These are phyloP conservation scores for Termitomyces sp. DNA, from an alignment of 1,284 basidiomycete species.

Conservation along the genomic window DNA sequence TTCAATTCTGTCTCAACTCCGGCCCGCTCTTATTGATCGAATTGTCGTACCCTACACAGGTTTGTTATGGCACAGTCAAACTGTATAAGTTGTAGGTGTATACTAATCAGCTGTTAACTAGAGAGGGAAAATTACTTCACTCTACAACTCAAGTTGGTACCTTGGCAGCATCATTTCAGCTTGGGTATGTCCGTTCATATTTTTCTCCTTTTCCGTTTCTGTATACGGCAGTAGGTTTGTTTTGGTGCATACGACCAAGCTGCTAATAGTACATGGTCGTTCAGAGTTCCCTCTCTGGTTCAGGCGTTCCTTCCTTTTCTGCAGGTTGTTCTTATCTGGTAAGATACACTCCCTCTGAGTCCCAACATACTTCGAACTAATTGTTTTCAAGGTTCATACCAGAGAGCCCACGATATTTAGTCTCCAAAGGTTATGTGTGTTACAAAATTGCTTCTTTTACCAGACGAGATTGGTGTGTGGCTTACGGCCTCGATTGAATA, in stretches of 20 bases:
- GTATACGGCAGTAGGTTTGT: constrained; percentile 33
- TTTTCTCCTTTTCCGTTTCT: background rate
- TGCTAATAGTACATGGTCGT: constrained; percentile 51
- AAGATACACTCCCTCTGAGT: constrained; percentile 7
- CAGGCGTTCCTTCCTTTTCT: constrained; percentile 62
- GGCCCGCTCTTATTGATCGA: constrained; percentile 65
- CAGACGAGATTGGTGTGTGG: background rate
- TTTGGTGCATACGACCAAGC: constrained; percentile 48
- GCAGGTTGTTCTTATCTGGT: constrained; percentile 54
- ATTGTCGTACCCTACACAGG: constrained; percentile 68
- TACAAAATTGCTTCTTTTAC: background rate
- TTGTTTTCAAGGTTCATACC: constrained; percentile 48
- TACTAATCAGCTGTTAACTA: constrained; percentile 16
- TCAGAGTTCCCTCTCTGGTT: constrained; percentile 63
- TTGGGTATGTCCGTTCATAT: constrained; percentile 35
- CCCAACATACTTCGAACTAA: background rate
- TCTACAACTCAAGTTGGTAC: constrained; percentile 65
- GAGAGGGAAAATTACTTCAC: constrained; percentile 55
- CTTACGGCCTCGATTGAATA: background rate
- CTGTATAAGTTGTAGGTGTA: no score
- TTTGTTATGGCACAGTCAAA: constrained; percentile 20
- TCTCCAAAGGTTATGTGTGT: constrained; percentile 52
- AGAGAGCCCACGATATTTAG: constrained; percentile 65
- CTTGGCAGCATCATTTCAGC: constrained; percentile 55
- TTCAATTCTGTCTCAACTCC: constrained; percentile 56